Evolutionary conservation across 176 grass and related monocot species (phyloP).

Genomic region (Alloteropsis semialata): DNA sequence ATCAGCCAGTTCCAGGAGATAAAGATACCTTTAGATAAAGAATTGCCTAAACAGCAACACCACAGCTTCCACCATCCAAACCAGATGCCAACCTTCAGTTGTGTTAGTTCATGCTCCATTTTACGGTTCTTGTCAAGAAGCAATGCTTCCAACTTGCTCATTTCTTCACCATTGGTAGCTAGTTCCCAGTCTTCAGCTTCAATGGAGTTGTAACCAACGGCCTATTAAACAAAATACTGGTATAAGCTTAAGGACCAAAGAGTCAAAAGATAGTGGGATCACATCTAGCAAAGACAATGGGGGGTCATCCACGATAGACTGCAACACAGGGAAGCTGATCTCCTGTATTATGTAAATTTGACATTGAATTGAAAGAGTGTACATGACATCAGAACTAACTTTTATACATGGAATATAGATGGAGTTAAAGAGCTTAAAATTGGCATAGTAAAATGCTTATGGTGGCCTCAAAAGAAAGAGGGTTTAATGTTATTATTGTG

Average conservation of each 20-base stretch:
- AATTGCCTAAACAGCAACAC: slow-evolving; percentile 1
- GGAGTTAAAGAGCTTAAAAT: not conserved
- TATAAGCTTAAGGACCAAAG: slow-evolving; percentile 27
- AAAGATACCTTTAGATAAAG: not conserved
- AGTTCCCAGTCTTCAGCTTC: slow-evolving; percentile 99
- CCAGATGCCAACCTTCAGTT: slow-evolving; percentile 73
- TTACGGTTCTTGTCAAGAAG: slow-evolving; percentile 99
- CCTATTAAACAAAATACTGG: slow-evolving; percentile 37
- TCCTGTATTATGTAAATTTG: not conserved
- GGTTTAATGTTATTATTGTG: not conserved
- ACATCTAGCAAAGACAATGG: not conserved
- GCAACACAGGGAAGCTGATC: slow-evolving; percentile 7
- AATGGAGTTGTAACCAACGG: slow-evolving; percentile 99
- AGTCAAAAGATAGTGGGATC: not conserved
- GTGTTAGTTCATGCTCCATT: slow-evolving; percentile 99
- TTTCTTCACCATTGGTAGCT: slow-evolving; percentile 96
- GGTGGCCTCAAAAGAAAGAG: not conserved
- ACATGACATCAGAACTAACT: not conserved
- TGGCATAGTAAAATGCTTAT: not conserved
- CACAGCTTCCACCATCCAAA: slow-evolving; percentile 21
- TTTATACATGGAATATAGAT: not conserved
- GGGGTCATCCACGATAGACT: not conserved
- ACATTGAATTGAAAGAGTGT: slow-evolving; percentile 9
- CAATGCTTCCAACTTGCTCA: slow-evolving; percentile 98
- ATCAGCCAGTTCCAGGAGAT: slow-evolving; percentile 27